Base-by-base conservation (phyloP, 768 basidiomycete genomes). In the Vararia minispora region DNA sequence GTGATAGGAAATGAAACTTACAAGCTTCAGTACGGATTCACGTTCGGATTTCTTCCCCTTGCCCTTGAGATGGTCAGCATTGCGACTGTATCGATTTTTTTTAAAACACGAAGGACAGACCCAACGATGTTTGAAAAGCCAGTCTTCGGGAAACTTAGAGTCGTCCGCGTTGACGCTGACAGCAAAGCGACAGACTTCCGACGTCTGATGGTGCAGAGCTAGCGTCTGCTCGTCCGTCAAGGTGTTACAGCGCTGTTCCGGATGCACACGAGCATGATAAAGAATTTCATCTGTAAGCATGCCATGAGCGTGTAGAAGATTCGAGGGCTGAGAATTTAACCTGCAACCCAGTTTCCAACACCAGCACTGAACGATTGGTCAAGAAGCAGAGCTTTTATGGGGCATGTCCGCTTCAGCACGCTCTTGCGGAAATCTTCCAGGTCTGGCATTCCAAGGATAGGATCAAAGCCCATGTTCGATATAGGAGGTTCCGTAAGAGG, bases 261-360 rank as follows among this genome's bases (percentile, higher is more conserved):
- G 85, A 47, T 87, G 82, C 18, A 86, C 64, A 35, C 70, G 60
- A 5, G 84, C 66, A 51, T 86, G 77, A 54, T 84, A 86, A 27
- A 87, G 54, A 32, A 86, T 72, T 57, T 84, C 79, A 52, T 82
- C 77, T 76, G 41, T n/a, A n/a, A n/a, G n/a, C n/a, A n/a, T n/a
- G n/a, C n/a, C n/a, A n/a, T n/a, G n/a, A n/a, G n/a, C n/a, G n/a
- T n/a, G n/a, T n/a, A n/a, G n/a, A n/a, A n/a, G n/a, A n/a, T n/a
- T n/a, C n/a, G n/a, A n/a, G n/a, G n/a, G n/a, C n/a, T n/a, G n/a
- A n/a, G n/a, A n/a, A n/a, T n/a, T n/a, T 37, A 11, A 74, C 80
- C 81, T 49, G 84, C 83, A 14, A 87, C 72, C 78, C 83, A 87
- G 53, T 87, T 88, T 3, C 85, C 80, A 8, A 88, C 72, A 1